Evolutionary conservation across 163 green algal species (phyloP).

Genomic region (Chloromonas sp.): DNA sequence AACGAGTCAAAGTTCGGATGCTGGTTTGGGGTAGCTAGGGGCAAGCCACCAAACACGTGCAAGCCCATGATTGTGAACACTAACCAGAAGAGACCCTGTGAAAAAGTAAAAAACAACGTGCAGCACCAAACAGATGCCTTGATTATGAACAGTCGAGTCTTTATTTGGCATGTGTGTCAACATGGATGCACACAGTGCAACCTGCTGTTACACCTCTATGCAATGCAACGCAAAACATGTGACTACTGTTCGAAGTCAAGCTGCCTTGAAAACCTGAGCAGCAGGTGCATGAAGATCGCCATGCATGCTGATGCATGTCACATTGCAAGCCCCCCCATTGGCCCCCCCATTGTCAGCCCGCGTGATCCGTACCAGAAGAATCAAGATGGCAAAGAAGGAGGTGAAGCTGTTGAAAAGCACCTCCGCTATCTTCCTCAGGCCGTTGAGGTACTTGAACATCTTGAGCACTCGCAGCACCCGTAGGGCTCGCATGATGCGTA

Average conservation of each 20-base stretch:
- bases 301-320: too few species aligned
- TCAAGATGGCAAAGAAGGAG: constrained; percentile 65
- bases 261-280: too few species aligned
- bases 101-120: not conserved
- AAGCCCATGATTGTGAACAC: constrained; percentile 77
- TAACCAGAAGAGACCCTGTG: constrained; percentile 68
- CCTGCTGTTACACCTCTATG: too few species aligned
- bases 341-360: not conserved
- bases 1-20: constrained; percentile 64
- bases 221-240: too few species aligned
- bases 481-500: constrained; percentile 53
- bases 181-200: too few species aligned
- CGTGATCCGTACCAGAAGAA: constrained; percentile 42
- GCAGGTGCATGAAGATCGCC: too few species aligned
- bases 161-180: too few species aligned
- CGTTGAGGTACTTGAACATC: constrained; percentile 65
- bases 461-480: constrained; percentile 75
- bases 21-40: not conserved
- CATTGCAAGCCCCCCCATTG: too few species aligned
- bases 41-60: constrained; percentile 60
- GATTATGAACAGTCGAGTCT: too few species aligned
- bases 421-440: constrained; percentile 58
- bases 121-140: not conserved
- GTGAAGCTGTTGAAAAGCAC: constrained; percentile 55
- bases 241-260: too few species aligned